phyloP scores from a whole-genome alignment of 2,329 filamentous ascomycete species.

The Diaporthe ampelina region DNA sequence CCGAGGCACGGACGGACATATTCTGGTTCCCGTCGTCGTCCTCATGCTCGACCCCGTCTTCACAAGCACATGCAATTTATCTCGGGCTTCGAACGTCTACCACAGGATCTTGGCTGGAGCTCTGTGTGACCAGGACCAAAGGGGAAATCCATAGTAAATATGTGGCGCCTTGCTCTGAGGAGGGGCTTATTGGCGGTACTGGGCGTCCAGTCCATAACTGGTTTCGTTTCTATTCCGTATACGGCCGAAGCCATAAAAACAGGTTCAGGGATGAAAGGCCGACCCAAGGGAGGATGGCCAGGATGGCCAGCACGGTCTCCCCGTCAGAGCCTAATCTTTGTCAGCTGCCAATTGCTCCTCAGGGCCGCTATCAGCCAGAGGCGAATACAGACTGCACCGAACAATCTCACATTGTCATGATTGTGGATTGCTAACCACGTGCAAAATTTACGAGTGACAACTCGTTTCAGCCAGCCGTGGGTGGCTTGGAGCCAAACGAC shows the following conservation, averaged over 20 bases:
- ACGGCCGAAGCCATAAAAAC: too few relatives aligned
- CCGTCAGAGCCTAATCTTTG: not conserved
- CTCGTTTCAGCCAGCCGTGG: not conserved
- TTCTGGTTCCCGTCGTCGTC: not conserved
- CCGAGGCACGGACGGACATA: not conserved
- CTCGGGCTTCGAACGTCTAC: not conserved
- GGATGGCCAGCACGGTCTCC: not conserved
- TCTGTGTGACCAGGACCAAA: not conserved
- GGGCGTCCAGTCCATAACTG: too few relatives aligned
- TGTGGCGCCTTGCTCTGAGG: not conserved
- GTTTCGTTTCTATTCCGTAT: too few relatives aligned
- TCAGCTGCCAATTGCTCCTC: not conserved
- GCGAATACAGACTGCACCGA: not conserved
- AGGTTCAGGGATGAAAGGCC: not conserved
- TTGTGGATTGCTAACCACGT: not conserved
- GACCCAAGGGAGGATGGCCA: too few relatives aligned
- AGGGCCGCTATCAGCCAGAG: not conserved
- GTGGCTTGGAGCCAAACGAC: not conserved
- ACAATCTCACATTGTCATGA: not conserved
- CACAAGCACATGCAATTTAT: not conserved
- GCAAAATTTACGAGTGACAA: not conserved
- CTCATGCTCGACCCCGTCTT: not conserved
- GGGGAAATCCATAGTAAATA: not conserved
- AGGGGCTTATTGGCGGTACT: too few relatives aligned
- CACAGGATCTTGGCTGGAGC: not conserved